Evolutionary conservation across 2,329 filamentous ascomycete genomes (phyloP).

Genomic region (Colletotrichum sp.): DNA sequence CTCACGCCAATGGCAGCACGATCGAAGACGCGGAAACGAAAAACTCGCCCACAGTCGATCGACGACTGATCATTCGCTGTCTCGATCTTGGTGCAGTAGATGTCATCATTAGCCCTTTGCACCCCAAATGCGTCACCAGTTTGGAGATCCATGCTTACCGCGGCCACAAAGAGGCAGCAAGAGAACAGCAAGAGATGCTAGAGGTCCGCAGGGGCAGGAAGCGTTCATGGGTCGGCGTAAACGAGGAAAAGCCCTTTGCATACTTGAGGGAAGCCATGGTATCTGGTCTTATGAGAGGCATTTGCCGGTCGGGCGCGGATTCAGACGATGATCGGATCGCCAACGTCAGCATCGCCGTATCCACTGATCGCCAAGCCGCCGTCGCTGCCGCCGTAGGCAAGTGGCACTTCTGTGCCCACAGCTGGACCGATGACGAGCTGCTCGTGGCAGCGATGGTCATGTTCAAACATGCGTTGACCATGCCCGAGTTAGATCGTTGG

Average conservation of each 20-base stretch:
- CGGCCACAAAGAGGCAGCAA: slow-evolving; percentile 76
- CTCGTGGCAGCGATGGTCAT: slow-evolving; percentile 86
- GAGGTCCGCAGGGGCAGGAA: slow-evolving; percentile 79
- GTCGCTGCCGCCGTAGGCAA: slow-evolving; percentile 74
- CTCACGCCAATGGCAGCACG: slow-evolving; percentile 31
- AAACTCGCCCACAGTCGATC: slow-evolving; percentile 37
- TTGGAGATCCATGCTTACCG: slow-evolving; percentile 86
- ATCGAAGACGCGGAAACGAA: neutral
- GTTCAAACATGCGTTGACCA: slow-evolving; percentile 84
- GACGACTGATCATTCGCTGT: slow-evolving; percentile 68
- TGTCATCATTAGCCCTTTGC: slow-evolving; percentile 81
- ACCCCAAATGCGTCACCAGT: slow-evolving; percentile 74
- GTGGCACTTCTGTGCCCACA: slow-evolving; percentile 91
- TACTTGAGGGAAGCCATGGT: slow-evolving; percentile 95
- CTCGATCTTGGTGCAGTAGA: slow-evolving; percentile 88
- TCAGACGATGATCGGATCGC: slow-evolving; percentile 66
- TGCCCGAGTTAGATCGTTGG: slow-evolving; percentile 84
- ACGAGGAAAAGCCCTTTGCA: slow-evolving; percentile 84
- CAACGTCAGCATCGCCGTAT: slow-evolving; percentile 71
- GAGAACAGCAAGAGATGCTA: slow-evolving; percentile 74
- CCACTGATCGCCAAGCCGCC: slow-evolving; percentile 65
- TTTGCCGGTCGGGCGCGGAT: slow-evolving; percentile 73
- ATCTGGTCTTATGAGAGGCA: slow-evolving; percentile 85
- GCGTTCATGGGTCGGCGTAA: slow-evolving; percentile 89
- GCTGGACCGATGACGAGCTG: slow-evolving; percentile 89